phyloP scores from a whole-genome alignment of 2,329 filamentous ascomycete species.

The Fusarium sambucinum region DNA sequence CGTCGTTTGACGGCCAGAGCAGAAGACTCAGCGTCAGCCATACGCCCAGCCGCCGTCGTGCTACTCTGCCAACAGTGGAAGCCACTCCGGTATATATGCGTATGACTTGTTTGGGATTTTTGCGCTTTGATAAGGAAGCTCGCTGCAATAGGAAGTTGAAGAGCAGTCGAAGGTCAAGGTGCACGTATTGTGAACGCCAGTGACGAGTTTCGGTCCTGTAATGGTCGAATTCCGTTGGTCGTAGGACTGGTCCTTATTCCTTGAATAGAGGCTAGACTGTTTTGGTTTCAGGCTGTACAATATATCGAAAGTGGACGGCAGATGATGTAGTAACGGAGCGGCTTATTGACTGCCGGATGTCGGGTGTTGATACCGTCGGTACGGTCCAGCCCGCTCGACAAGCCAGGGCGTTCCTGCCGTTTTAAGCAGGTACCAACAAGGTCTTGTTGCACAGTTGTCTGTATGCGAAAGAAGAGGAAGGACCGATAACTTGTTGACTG shows the following conservation, averaged over 20 bases:
- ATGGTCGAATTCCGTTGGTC: conserved; percentile 5
- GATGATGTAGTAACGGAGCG: conserved; percentile 30
- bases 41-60: conserved; percentile 17
- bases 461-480: conserved; percentile 9
- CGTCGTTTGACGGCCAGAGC: conserved; percentile 58
- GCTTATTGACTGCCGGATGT: conserved; percentile 6
- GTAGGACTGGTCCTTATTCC: conserved; percentile 24
- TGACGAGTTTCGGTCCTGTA: conserved; percentile 2
- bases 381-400: background rate
- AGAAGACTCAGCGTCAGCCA: conserved; percentile 24
- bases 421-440: background rate
- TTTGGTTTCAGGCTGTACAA: conserved; percentile 13
- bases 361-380: background rate
- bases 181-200: conserved; percentile 10
- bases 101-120: background rate
- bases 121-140: background rate
- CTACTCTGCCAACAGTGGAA: background rate
- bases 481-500: conserved; percentile 4
- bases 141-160: background rate
- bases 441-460: background rate
- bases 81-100: background rate
- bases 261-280: conserved; percentile 18
- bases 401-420: background rate
- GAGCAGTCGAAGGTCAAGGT: conserved; percentile 5
- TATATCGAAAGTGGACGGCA: conserved; percentile 16